Evolutionary conservation across 805 yeast species (phyloP), one percentile per base, ranked within the genome.

Genomic region (Kodamaea hsintzibuensis): DNA sequence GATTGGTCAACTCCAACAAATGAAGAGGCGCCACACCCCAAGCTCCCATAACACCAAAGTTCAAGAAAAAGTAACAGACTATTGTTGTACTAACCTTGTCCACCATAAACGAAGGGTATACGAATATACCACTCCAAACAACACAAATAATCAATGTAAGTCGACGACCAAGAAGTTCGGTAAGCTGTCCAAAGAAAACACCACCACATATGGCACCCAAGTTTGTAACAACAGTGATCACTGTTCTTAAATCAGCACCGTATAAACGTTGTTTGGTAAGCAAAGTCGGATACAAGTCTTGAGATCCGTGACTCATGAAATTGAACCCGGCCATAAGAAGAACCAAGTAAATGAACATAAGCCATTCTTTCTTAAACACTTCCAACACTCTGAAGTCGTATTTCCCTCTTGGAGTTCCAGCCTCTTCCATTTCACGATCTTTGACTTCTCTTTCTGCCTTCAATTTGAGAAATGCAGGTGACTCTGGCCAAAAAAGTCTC

Each of bases 1-100:
- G 68, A 14, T 70, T 70, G 12, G 88, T 80, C 49, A 86, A 73
- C 67, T 87, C 92, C 30, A 84, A 74, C 42, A 87, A 71, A 67
- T 85, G 84, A 42, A 84, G 79, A 14, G 91, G 89, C 9, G 82
- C 76, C 47, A 86, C 82, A 57, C 91, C 91, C 88, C 89, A 87
- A 5, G 85, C 84, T 35, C 91, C 91, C 73, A 84, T 86, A 4
- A 86, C 87, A 52, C 82, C 80, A 62, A 81, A 79, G 64, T 85
- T 88, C 63, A 85, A 63, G 72, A 84, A 84, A 69, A 86, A 86
- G 5, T 72, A 83, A 1, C 85, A 84, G 27, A 84, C 87, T 57
- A 82, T 76, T 22, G 83, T 79, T 3, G 53, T 46, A 33, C 48
- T 22, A 16, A 46, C 46, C 3, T 27, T 40, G 19, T 43, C 44